Base-by-base conservation (phyloP, 2,329 filamentous ascomycete species). In the Juglanconis juglandina region DNA sequence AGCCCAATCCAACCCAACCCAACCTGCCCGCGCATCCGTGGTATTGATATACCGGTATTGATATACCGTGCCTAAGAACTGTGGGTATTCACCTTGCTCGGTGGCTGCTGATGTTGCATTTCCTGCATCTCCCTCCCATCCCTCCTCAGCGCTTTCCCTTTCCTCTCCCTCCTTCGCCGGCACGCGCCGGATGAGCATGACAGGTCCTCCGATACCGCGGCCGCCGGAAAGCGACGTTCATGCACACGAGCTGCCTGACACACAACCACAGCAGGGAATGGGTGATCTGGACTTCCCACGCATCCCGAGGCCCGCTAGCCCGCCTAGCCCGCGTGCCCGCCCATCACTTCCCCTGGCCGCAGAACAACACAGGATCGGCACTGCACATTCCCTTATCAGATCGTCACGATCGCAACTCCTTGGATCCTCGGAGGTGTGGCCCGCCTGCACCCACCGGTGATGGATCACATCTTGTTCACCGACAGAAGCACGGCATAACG, bases 321-420 rank as follows among this genome's bases (percentile, higher is more conserved):
- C 24, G 24, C 24, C 24, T 24, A 24, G 24, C 24, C 9, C 42
- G 13, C 14, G 37, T 33, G 42, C 33, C 13, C 42, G 49, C 47
- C 39, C 11, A n/a, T 37, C 33, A 7, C 14, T 37, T 37, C 39
- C 14, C 54, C 17, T n/a, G 37, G 13, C 37, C 42, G 39, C 32
- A 7, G 32, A 46, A 52, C 55, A 34, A 58, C 55, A 52, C 39
- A 58, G 13, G 55, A 52, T 58, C 55, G 48, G 17, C 55, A 44
- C 17, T 52, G 55, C 48, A 37, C 39, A 58, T 58, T 51, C 48
- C 55, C 55, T 58, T 58, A 52, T 51, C 55, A 32, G 48, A 58
- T 5, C n/a, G 35, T 52, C 55, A 58, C 55, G 55, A 58, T 58
- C 48, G 14, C 41, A 50, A 48, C 46, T 50, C 9, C 24, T 11